phyloP scores from a whole-genome alignment of 208 protist genomes.

The Naegleria gruberi region DNA sequence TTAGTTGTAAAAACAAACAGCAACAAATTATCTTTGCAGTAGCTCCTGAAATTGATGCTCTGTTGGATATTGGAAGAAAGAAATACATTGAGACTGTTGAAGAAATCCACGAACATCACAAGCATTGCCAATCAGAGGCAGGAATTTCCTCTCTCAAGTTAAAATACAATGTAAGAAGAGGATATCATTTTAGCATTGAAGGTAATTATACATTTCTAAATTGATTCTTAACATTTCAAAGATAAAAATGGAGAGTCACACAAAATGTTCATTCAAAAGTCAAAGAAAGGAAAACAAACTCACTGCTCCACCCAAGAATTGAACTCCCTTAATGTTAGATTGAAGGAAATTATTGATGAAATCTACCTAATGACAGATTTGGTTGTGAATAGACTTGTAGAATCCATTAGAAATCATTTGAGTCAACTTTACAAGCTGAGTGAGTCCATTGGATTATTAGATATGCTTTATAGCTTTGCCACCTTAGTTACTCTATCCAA shows the following conservation, averaged over 20 bases:
- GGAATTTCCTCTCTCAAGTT: background rate
- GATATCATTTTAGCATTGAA: background rate
- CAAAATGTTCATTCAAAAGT: conserved; percentile 7
- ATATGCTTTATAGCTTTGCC: conserved; percentile 10
- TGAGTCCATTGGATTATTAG: conserved; percentile 8
- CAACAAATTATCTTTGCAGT: background rate
- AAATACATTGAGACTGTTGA: background rate
- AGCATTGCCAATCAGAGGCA: background rate
- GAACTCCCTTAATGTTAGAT: background rate
- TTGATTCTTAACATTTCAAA: too few species aligned
- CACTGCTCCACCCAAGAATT: conserved; percentile 7
- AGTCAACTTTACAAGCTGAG: background rate
- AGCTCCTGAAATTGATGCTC: background rate
- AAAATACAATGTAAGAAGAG: background rate
- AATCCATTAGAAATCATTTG: background rate
- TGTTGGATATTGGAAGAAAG: conserved; percentile 20
- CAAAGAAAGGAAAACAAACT: background rate
- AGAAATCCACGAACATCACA: background rate
- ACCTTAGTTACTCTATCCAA: background rate
- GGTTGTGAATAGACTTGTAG: background rate
- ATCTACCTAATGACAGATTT: conserved; percentile 18
- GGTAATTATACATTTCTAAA: background rate
- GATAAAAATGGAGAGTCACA: background rate
- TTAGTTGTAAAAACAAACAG: background rate
- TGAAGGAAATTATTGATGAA: conserved; percentile 9